phyloP scores from a whole-genome alignment of 805 yeast genomes.

The Saccharomyces jurei region DNA sequence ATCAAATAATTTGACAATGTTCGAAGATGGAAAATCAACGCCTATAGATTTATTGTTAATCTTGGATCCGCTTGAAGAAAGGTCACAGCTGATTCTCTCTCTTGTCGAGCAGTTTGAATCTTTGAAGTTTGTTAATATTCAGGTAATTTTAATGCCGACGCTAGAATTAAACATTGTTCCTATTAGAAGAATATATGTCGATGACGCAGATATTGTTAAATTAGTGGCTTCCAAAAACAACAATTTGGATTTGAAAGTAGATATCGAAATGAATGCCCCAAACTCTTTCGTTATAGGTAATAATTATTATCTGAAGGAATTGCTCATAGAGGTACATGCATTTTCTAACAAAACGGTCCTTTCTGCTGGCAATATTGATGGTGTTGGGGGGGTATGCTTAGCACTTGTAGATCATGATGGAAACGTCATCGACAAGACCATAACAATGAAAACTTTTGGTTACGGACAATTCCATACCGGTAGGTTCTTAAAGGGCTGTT shows the following conservation, averaged over 20 bases:
- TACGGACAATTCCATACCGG: constrained; percentile 56
- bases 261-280: constrained; percentile 20
- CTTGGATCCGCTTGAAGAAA: constrained; percentile 65
- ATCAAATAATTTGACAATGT: constrained; percentile 13
- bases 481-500: constrained; percentile 5
- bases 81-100: constrained; percentile 54
- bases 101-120: constrained; percentile 37
- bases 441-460: constrained; percentile 73
- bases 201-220: constrained; percentile 23
- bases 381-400: constrained; percentile 44
- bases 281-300: constrained; percentile 17
- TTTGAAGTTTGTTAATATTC: constrained; percentile 44
- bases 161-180: constrained; percentile 35
- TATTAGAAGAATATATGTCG: constrained; percentile 49
- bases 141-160: constrained; percentile 53
- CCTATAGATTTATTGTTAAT: constrained; percentile 50
- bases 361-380: constrained; percentile 22
- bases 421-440: constrained; percentile 42
- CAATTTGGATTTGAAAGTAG: constrained; percentile 18
- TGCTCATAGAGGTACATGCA: constrained; percentile 68
- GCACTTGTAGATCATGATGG: constrained; percentile 31
- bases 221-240: constrained; percentile 23
- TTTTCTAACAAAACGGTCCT: constrained; percentile 32
- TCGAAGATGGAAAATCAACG: constrained; percentile 18
- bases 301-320: constrained; percentile 40